Conservation (phyloP, 495 filamentous ascomycete species). For the Choiromyces venosus region DNA sequence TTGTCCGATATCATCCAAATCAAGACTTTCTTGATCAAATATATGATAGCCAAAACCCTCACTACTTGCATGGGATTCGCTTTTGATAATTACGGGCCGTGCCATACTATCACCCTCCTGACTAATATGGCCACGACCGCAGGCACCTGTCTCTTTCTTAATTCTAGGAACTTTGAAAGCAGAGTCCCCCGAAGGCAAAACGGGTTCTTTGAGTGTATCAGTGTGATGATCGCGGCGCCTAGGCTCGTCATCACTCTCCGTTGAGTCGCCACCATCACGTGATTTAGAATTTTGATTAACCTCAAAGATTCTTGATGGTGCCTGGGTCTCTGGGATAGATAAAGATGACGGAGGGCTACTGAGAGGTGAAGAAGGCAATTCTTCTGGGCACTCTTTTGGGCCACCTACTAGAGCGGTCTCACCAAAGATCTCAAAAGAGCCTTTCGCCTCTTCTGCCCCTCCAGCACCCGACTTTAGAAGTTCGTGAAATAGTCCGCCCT, state of each 20-base stretch:
- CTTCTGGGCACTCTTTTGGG: neutral
- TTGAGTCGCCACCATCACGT: constrained; percentile 9
- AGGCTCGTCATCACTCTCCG: constrained; percentile 21
- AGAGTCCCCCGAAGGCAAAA: neutral
- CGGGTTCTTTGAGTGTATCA: neutral
- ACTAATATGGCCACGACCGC: neutral
- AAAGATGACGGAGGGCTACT: constrained; percentile 7
- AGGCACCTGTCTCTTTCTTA: constrained; percentile 11
- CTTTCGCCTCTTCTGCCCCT: neutral
- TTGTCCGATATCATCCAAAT: constrained; percentile 64
- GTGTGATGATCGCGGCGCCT: neutral
- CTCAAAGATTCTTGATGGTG: neutral
- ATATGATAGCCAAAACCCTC: constrained; percentile 35
- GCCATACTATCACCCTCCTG: constrained; percentile 6
- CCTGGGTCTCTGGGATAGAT: constrained; percentile 22
- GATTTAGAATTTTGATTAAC: neutral
- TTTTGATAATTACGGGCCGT: constrained; percentile 36
- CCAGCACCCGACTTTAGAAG: neutral
- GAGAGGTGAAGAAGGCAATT: neutral
- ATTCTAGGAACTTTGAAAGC: constrained; percentile 8
- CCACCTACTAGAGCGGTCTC: neutral
- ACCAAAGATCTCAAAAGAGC: neutral
- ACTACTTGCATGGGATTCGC: constrained; percentile 29
- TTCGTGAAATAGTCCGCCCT: constrained; percentile 18
- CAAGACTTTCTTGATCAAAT: constrained; percentile 55